A percentile compares a stretch with the other conserved stretches of the same genome.
These are phyloP conservation scores for Pelargonium cotyledonis DNA, from an alignment of 441 rosid genomes.

Conservation along the genomic window DNA sequence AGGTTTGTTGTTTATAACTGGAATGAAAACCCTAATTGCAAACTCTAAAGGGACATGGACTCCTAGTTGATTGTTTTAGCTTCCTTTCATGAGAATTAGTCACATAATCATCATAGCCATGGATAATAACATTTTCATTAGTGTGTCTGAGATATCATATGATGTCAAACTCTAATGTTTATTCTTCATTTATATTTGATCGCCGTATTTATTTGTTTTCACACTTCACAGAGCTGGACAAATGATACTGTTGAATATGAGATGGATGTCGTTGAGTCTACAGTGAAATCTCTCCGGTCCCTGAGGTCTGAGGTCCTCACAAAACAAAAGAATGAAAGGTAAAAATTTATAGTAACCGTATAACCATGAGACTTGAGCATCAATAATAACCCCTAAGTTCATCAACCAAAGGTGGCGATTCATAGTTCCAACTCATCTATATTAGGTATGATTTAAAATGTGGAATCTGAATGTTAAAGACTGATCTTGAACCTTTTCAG, in stretches of 20 bases:
- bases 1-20: too few relatives aligned
- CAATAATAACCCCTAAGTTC: background rate
- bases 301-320: conserved; percentile 66
- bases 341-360: background rate
- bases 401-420: background rate
- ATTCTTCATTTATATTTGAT: conserved; percentile 11
- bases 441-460: background rate
- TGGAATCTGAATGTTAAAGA: background rate
- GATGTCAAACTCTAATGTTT: conserved; percentile 2
- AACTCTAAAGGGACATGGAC: too few relatives aligned
- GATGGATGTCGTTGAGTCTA: conserved; percentile 66
- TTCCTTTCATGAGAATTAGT: background rate
- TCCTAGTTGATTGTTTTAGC: background rate
- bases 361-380: background rate
- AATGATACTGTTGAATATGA: conserved; percentile 54
- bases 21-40: too few relatives aligned
- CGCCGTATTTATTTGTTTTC: conserved; percentile 1
- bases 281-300: conserved; percentile 65
- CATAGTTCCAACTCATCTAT: background rate
- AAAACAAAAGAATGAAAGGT: conserved; percentile 82
- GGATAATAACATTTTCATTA: background rate
- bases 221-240: conserved; percentile 49
- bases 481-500: conserved; percentile 27
- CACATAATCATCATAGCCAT: background rate
- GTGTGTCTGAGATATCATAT: background rate